A percentile compares a stretch with the other conserved stretches of the same genome.
These are phyloP conservation scores for Corymbia calophylla DNA, from an alignment of 441 rosid genomes.

Conservation along the genomic window DNA sequence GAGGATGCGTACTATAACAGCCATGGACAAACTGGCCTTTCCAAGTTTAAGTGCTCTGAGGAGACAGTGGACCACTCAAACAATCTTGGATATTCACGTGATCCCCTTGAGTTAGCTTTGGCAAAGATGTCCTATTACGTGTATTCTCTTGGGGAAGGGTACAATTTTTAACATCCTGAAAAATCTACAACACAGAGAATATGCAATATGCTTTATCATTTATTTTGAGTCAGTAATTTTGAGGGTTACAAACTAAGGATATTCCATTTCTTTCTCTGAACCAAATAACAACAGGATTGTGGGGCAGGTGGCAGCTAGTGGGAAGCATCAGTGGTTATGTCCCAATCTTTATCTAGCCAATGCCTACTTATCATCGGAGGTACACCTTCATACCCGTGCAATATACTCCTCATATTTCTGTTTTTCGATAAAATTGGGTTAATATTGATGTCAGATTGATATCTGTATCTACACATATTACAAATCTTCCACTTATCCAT, in stretches of 20 bases:
- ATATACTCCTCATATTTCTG: not conserved
- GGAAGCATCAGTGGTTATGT: constrained; percentile 73
- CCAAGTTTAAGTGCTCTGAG: constrained; percentile 22
- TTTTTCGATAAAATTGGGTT: not conserved
- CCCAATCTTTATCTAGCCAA: constrained; percentile 38
- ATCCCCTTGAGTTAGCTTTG: constrained; percentile 66
- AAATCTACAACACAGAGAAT: not conserved
- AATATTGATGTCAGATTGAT: not conserved
- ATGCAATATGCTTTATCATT: not conserved
- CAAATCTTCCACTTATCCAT: not conserved
- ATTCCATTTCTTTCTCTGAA: not conserved
- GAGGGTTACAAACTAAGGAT: not conserved
- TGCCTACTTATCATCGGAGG: constrained; percentile 51
- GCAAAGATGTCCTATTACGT: constrained; percentile 87
- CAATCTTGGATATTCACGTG: constrained; percentile 27
- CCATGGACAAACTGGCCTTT: constrained; percentile 27
- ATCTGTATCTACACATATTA: not conserved
- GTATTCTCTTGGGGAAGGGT: constrained; percentile 95
- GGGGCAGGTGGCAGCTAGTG: constrained; percentile 81
- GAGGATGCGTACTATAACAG: constrained; percentile 74
- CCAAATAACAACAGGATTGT: constrained; percentile 43
- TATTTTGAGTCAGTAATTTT: not conserved
- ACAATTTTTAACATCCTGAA: constrained; percentile 16
- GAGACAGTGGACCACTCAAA: constrained; percentile 29
- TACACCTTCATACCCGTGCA: constrained; percentile 5